These are phyloP conservation scores for Ceratobasidium sp. DNA, from an alignment of 1,284 basidiomycete species.

Conservation along the genomic window DNA sequence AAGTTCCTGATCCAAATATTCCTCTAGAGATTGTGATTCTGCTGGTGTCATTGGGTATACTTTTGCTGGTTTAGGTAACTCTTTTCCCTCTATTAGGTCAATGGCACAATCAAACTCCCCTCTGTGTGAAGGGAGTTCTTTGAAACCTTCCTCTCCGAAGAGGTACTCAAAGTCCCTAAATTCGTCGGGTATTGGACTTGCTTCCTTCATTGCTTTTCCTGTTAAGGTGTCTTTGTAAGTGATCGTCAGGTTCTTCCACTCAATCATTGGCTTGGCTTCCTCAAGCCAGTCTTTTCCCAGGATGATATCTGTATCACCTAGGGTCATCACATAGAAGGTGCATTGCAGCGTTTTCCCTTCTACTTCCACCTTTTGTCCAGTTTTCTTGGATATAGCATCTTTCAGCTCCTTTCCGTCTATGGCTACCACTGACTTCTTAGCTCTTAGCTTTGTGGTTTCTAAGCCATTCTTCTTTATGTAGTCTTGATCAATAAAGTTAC, in stretches of 20 bases:
- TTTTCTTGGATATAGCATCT: neutral
- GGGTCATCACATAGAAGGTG: constrained; percentile 4
- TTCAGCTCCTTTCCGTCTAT: neutral
- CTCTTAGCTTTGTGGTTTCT: neutral
- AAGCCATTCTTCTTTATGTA: neutral
- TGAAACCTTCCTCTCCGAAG: constrained; percentile 33
- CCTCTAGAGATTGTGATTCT: neutral
- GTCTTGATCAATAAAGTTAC: constrained; percentile 1
- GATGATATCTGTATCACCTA: neutral
- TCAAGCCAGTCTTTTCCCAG: constrained; percentile 18
- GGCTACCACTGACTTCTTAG: neutral
- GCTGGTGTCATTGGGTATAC: constrained; percentile 10
- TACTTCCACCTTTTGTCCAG: neutral
- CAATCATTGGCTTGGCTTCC: constrained; percentile 15
- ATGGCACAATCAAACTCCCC: constrained; percentile 21
- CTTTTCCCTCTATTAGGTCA: neutral
- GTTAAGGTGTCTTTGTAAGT: neutral
- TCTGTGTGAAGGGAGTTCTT: constrained; percentile 25
- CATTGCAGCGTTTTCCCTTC: neutral
- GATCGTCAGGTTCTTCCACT: neutral
- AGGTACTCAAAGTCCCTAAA: neutral
- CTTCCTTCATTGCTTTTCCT: too few relatives aligned
- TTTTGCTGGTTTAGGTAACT: constrained; percentile 13
- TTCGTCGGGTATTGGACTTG: too few relatives aligned
- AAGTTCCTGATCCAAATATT: constrained; percentile 21